These are phyloP conservation scores for Penicillium freii DNA, from an alignment of 2,329 filamentous ascomycete genomes.

Conservation along the genomic window DNA sequence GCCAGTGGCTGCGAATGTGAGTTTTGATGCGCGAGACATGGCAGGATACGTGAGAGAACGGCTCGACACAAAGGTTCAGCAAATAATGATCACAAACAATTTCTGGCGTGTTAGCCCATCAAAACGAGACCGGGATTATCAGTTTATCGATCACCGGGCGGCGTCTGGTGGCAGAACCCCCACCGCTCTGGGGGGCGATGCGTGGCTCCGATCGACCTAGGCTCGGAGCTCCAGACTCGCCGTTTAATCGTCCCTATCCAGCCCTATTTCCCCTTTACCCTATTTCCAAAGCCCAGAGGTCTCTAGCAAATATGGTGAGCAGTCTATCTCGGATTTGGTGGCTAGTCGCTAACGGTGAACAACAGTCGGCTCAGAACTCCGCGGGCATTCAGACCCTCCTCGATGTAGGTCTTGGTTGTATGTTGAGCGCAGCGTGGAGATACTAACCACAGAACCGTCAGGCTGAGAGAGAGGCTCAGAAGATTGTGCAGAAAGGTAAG, in stretches of 20 bases:
- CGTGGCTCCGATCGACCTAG: conserved; percentile 30
- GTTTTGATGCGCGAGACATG: conserved; percentile 89
- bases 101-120: not conserved
- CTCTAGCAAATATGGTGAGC: conserved; percentile 31
- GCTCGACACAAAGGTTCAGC: not conserved
- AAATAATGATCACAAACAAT: not conserved
- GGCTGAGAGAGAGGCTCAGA: conserved; percentile 97
- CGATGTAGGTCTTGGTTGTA: conserved; percentile 65
- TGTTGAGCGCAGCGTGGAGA: not conserved
- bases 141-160: conserved; percentile 26
- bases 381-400: conserved; percentile 97
- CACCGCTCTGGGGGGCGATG: conserved; percentile 35
- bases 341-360: conserved; percentile 8
- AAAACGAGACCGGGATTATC: conserved; percentile 25
- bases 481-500: conserved; percentile 95
- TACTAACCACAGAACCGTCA: conserved; percentile 40
- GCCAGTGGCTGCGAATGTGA: conserved; percentile 77
- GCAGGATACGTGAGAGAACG: not conserved
- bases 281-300: conserved; percentile 12
- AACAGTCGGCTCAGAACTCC: conserved; percentile 94
- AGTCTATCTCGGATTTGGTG: not conserved
- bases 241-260: conserved; percentile 19
- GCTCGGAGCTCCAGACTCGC: conserved; percentile 29
- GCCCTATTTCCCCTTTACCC: conserved; percentile 8
- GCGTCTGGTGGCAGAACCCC: conserved; percentile 35